These are phyloP conservation scores for Diaporthe sp. DNA, from an alignment of 2,329 filamentous ascomycete genomes.

Conservation along the genomic window DNA sequence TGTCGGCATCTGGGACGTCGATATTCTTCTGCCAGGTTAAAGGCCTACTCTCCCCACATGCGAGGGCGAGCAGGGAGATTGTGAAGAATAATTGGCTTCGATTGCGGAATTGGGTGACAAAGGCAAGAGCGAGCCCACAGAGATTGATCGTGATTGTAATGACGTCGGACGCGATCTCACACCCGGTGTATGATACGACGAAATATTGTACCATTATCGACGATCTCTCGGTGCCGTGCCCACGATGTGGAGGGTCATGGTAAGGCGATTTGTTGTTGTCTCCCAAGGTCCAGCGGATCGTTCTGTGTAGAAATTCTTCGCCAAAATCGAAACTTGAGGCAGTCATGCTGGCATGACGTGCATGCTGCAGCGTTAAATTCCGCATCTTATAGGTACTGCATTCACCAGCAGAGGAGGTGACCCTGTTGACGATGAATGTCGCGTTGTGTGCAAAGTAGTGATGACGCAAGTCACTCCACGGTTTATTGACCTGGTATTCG, in stretches of 20 bases:
- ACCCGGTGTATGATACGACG: background rate
- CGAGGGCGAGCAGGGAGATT: conserved; percentile 2
- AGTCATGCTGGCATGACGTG: background rate
- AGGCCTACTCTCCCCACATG: background rate
- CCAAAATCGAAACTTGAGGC: background rate
- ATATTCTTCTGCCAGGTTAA: background rate
- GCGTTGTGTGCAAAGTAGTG: conserved; percentile 6
- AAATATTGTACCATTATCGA: conserved; percentile 9
- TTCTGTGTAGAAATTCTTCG: background rate
- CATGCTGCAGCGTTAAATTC: conserved; percentile 1
- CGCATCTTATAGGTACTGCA: conserved; percentile 3
- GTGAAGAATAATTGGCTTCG: background rate
- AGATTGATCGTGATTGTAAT: conserved; percentile 4
- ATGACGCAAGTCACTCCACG: background rate
- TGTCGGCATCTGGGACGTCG: background rate
- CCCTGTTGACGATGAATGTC: conserved; percentile 1
- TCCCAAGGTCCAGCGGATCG: conserved; percentile 3
- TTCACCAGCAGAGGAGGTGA: background rate
- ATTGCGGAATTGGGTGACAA: background rate
- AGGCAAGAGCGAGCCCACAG: background rate
- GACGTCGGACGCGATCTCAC: background rate
- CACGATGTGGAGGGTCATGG: background rate
- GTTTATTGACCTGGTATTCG: background rate
- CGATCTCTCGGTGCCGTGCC: background rate
- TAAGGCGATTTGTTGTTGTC: background rate